Evolutionary conservation across 352 stramenopile genomes (phyloP), one percentile per base, ranked within the genome.

Genomic region (Nothophytophthora sp.): DNA sequence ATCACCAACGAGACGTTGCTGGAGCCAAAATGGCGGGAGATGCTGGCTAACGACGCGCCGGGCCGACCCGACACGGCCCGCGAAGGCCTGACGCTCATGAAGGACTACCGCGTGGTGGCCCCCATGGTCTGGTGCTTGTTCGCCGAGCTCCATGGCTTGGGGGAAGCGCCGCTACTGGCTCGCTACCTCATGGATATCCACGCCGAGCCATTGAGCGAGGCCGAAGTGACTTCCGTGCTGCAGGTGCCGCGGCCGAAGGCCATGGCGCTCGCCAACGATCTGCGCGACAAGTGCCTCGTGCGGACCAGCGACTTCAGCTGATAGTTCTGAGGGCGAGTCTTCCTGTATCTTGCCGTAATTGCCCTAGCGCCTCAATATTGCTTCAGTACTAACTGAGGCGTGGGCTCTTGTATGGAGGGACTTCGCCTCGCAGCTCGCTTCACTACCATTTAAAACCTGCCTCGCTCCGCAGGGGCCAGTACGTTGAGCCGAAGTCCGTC

Each of bases 71-170:
- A 86, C 36, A 58, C 57, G n/a, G 64, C 71, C 5, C 66, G 72
- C 0, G 28, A 56, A 6, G 75, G 74, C 1, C 54, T 93, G 8
- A 40, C 76, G 50, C 50, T 76, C 4, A 64, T 69, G 45, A 65
- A 67, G 27, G 66, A 93, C 63, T 93, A 90, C 34, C 77, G 82
- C 2, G 73, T 73, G 33, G 80, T 93, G 30, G 69, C 74, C 23
- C 78, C 82, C 7, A 86, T 93, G 64, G 80, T 93, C 12, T 93
- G 80, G 80, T 76, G 73, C 27, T 45, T 93, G 3, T 70, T 91
- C 18, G 67, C 54, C 9, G 80, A 86, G 55, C 52, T 90, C 8
- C 73, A 93, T 47, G 77, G 80, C 13, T 47, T 63, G 1, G 75
- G 72, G 30, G 73, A 86, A 23, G 67, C 76, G 5, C 82, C 82